phyloP scores from a whole-genome alignment of 345 rosid genomes.

The Syzygium grande region DNA sequence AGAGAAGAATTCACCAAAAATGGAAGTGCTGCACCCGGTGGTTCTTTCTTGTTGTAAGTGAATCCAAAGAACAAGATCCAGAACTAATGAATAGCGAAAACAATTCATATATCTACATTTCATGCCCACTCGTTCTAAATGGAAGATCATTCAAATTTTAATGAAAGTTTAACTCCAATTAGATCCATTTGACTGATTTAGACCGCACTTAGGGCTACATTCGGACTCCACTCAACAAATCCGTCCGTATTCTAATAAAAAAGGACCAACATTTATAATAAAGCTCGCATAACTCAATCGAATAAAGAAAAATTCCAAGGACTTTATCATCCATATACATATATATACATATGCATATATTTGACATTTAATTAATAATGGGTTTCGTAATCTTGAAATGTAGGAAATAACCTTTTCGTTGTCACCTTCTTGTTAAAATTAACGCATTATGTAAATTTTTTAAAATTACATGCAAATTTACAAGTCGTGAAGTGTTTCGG shows the following conservation, averaged over 20 bases:
- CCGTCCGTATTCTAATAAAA: background rate
- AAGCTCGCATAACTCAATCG: background rate
- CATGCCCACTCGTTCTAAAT: background rate
- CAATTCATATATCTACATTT: background rate
- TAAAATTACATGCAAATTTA: background rate
- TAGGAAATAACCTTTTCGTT: background rate
- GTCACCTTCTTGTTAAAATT: background rate
- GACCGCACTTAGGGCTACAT: no score
- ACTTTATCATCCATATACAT: background rate
- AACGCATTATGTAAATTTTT: background rate
- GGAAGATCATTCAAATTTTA: background rate
- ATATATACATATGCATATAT: background rate
- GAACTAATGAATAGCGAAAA: no score
- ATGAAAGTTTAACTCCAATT: accelerated
- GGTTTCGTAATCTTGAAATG: background rate
- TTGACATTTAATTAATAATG: background rate
- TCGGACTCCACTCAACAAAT: background rate
- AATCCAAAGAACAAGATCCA: no score
- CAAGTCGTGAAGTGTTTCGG: background rate
- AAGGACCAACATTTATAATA: accelerated
- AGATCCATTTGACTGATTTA: background rate
- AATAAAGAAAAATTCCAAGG: background rate
- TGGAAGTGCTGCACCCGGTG: background rate
- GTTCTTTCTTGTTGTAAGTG: background rate
- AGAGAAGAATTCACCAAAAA: background rate